phyloP scores from a whole-genome alignment of 805 yeast genomes.

The Kodamaea hsintzibuensis region DNA sequence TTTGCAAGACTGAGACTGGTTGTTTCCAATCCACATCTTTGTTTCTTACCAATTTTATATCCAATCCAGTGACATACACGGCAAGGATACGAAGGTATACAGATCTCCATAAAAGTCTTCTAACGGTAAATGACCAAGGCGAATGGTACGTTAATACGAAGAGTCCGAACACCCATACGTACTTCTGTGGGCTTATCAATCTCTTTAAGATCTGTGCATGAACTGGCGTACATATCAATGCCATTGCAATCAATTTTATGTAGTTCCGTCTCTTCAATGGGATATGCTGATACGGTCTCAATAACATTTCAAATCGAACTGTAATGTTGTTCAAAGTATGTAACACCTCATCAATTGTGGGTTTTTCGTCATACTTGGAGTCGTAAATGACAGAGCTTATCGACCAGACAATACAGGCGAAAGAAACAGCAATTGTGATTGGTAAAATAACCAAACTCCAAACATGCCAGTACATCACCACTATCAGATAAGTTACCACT shows the following conservation, averaged over 20 bases:
- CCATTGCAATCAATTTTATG: conserved; percentile 29
- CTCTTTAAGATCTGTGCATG: conserved; percentile 38
- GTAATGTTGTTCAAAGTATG: conserved; percentile 48
- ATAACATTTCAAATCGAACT: conserved; percentile 40
- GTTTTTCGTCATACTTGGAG: conserved; percentile 43
- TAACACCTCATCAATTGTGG: conserved; percentile 54
- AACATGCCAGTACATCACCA: conserved; percentile 46
- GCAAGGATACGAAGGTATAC: conserved; percentile 40
- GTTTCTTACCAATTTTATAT: conserved; percentile 11
- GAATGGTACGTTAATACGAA: conserved; percentile 46
- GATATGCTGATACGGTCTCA: conserved; percentile 39
- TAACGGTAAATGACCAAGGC: conserved; percentile 46
- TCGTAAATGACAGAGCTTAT: conserved; percentile 44
- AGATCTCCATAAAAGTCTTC: conserved; percentile 54
- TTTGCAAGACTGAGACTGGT: conserved; percentile 16
- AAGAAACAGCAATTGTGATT: conserved; percentile 31
- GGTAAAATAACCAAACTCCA: conserved; percentile 42
- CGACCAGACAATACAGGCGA: conserved; percentile 47
- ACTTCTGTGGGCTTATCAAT: conserved; percentile 33
- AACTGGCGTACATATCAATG: conserved; percentile 43
- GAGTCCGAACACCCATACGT: conserved; percentile 38
- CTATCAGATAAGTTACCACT: conserved; percentile 37
- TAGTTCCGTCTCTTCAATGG: conserved; percentile 27
- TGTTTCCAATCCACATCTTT: conserved; percentile 4
- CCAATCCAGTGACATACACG: conserved; percentile 42